phyloP scores from a whole-genome alignment of 169 alveolate species.

The Plasmodium gonderi region DNA sequence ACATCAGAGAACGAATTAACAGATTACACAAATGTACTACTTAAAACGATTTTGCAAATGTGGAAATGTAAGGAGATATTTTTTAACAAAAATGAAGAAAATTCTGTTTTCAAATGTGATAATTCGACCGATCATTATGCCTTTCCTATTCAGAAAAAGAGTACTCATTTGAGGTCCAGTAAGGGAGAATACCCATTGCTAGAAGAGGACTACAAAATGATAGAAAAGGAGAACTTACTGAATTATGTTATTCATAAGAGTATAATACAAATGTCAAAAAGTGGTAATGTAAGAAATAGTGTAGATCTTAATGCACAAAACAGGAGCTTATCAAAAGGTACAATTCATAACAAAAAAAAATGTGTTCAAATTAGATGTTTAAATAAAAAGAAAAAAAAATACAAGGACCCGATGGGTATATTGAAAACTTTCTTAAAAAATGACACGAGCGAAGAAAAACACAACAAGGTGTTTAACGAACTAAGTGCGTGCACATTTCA shows the following conservation, averaged over 20 bases:
- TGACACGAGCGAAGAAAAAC: neutral
- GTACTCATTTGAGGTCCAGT: neutral
- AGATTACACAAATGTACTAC: neutral
- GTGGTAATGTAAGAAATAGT: neutral
- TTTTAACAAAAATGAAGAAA: neutral
- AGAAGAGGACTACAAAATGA: conserved; percentile 17
- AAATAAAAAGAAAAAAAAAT: neutral
- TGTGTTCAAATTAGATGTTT: neutral
- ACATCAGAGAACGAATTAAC: neutral
- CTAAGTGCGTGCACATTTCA: conserved; percentile 47
- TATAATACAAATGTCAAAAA: conserved; percentile 27
- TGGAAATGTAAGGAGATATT: conserved; percentile 13
- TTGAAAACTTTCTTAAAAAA: conserved; percentile 43
- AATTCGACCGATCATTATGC: neutral
- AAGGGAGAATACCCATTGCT: neutral
- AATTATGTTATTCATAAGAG: conserved; percentile 51
- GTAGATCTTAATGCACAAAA: neutral
- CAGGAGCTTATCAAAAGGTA: neutral
- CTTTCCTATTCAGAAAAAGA: neutral
- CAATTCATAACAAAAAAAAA: neutral
- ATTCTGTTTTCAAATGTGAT: neutral
- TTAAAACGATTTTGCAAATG: conserved; percentile 13
- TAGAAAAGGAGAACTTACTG: conserved; percentile 6
- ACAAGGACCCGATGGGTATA: conserved; percentile 36
- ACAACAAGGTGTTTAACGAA: neutral